A percentile compares a stretch with the other conserved stretches of the same genome.
These are phyloP conservation scores for Primulina eburnea DNA, from an alignment of 257 asterid species.

Conservation along the genomic window DNA sequence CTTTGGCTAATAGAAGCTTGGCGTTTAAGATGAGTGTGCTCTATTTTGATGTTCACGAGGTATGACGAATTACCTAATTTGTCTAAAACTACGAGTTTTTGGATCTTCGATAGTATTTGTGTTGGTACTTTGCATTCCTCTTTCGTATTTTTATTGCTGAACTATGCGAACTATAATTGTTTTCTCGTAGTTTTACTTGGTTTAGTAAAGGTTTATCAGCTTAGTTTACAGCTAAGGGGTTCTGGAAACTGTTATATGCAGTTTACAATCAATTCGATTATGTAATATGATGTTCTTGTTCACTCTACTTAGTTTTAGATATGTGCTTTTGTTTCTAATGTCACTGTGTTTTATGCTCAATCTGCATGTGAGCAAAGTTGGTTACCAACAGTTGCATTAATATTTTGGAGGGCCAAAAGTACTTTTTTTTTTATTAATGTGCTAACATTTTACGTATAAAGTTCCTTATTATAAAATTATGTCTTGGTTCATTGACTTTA, in stretches of 20 bases:
- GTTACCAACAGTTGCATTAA: neutral
- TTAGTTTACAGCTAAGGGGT: neutral
- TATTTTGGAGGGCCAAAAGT: neutral
- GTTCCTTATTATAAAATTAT: neutral
- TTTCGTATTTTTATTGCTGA: too few species aligned
- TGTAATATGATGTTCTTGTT: neutral
- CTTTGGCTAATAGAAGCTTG: conserved; percentile 80
- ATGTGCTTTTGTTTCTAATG: too few species aligned
- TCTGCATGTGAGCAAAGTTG: neutral
- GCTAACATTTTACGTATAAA: neutral
- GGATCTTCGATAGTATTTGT: neutral
- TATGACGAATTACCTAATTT: conserved; percentile 22
- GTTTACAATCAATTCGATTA: neutral
- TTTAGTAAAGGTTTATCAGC: neutral
- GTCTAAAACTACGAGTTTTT: neutral
- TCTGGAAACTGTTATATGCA: neutral
- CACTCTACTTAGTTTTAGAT: neutral
- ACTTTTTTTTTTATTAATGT: neutral
- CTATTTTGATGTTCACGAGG: conserved; percentile 89
- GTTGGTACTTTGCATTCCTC: neutral
- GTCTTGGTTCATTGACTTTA: neutral
- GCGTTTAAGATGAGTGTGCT: conserved; percentile 96
- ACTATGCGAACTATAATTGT: neutral
- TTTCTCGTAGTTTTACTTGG: neutral
- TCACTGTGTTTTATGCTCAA: neutral